Evolutionary conservation across 116 monocot species (phyloP).

Genomic region (Trichopus zeylanicus): DNA sequence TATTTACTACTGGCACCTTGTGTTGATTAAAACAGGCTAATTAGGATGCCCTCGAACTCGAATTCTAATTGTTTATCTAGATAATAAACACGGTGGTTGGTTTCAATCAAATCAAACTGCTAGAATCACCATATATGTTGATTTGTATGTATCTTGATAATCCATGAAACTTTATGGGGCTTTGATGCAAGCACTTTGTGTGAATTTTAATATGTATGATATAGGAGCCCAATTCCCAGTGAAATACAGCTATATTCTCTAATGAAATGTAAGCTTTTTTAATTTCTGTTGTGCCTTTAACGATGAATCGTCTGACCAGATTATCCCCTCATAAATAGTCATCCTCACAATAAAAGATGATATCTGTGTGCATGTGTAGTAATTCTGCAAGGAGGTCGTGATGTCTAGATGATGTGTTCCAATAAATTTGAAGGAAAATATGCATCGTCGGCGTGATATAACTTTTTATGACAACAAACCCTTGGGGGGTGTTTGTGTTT

Average conservation of each 20-base stretch:
- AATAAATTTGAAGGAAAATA: no score
- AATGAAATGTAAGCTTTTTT: not conserved
- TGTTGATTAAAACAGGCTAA: not conserved
- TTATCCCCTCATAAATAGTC: not conserved
- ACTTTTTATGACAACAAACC: no score
- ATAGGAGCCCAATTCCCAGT: no score
- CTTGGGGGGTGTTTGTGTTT: no score
- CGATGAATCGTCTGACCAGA: not conserved
- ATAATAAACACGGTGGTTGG: not conserved
- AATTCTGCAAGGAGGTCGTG: no score
- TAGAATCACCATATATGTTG: not conserved
- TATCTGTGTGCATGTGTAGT: no score
- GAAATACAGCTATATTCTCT: not conserved
- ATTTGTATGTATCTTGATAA: slow-evolving; percentile 1
- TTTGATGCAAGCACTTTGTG: not conserved
- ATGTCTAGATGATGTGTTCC: no score
- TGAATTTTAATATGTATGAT: not conserved
- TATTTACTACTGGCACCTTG: not conserved
- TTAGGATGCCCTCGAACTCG: not conserved
- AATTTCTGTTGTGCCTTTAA: not conserved
- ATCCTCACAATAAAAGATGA: no score
- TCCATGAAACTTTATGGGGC: not conserved
- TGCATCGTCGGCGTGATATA: no score
- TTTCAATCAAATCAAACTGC: not conserved
- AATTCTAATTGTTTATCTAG: not conserved